These are phyloP conservation scores for Ailanthus altissimus DNA, from an alignment of 345 rosid species.

Conservation along the genomic window DNA sequence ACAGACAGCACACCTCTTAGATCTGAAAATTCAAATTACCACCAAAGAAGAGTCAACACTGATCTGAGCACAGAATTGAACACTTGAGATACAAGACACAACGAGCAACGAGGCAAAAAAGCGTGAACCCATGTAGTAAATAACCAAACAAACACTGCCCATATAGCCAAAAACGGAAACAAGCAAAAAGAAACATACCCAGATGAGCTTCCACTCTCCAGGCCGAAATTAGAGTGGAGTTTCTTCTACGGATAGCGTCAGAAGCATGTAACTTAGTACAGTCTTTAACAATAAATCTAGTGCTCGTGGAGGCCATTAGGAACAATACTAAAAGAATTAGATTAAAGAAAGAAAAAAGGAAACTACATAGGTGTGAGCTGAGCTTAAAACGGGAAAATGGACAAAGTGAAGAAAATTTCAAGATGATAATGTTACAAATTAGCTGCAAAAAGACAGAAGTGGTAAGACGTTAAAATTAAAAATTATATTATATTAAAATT, in stretches of 20 bases:
- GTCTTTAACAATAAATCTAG: constrained; percentile 55
- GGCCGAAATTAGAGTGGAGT: constrained; percentile 29
- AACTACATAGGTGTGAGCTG: not conserved
- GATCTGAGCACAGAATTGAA: not conserved
- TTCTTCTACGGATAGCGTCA: constrained; percentile 30
- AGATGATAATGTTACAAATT: not conserved
- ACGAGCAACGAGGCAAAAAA: constrained; percentile 13
- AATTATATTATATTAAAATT: too few relatives aligned
- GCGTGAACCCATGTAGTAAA: constrained; percentile 2
- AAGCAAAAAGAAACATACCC: constrained; percentile 46
- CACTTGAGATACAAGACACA: not conserved
- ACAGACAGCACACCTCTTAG: constrained; percentile 34
- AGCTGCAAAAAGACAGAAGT: too few relatives aligned
- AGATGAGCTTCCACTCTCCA: constrained; percentile 38
- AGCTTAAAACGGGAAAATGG: not conserved
- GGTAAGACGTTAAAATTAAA: too few relatives aligned
- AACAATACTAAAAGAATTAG: not conserved
- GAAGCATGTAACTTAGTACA: constrained; percentile 35
- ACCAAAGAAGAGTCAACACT: constrained; percentile 1
- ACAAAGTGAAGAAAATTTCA: not conserved
- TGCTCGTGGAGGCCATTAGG: constrained; percentile 69
- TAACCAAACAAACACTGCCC: constrained; percentile 15
- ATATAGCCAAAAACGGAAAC: constrained; percentile 11
- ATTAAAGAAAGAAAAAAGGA: not conserved
- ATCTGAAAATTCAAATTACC: constrained; percentile 38